Conservation (phyloP, 1,284 basidiomycete genomes). For the Ustilago cynodontis region DNA sequence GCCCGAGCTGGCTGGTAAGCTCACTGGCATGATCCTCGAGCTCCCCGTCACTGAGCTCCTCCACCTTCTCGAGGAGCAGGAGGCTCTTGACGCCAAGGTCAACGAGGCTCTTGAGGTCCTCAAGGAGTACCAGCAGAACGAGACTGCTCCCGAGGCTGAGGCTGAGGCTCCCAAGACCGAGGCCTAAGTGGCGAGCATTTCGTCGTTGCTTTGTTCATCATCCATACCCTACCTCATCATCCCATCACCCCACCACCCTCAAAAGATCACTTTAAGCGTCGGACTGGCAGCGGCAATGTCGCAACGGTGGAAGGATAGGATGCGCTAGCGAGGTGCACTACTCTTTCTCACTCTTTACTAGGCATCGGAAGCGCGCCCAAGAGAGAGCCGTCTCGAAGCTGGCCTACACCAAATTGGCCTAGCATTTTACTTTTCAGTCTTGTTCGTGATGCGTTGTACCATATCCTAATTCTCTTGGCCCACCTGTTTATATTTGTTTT, state of each 20-base stretch:
- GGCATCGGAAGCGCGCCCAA: background rate
- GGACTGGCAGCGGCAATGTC: background rate
- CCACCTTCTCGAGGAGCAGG: constrained; percentile 68
- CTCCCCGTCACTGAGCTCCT: constrained; percentile 68
- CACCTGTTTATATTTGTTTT: constrained; percentile 20
- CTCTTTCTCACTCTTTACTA: background rate
- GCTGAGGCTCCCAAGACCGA: constrained; percentile 48
- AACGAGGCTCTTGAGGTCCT: constrained; percentile 69
- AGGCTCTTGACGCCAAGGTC: constrained; percentile 68
- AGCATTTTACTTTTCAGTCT: constrained; percentile 2
- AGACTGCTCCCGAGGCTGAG: constrained; percentile 36
- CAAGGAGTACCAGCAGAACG: constrained; percentile 67
- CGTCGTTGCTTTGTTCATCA: background rate
- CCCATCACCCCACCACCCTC: background rate
- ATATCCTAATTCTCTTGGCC: constrained; percentile 20
- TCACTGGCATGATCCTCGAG: constrained; percentile 70
- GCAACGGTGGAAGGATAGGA: background rate
- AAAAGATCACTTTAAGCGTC: constrained; percentile 11
- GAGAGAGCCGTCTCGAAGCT: constrained; percentile 14
- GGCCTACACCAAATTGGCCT: background rate
- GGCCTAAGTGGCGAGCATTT: constrained; percentile 22
- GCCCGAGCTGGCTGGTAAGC: constrained; percentile 69
- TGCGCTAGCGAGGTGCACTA: background rate
- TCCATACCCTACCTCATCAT: background rate
- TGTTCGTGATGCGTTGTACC: constrained; percentile 40